Evolutionary conservation across 2,329 filamentous ascomycete species (phyloP).

Genomic region (Zymoseptoria crescenta): DNA sequence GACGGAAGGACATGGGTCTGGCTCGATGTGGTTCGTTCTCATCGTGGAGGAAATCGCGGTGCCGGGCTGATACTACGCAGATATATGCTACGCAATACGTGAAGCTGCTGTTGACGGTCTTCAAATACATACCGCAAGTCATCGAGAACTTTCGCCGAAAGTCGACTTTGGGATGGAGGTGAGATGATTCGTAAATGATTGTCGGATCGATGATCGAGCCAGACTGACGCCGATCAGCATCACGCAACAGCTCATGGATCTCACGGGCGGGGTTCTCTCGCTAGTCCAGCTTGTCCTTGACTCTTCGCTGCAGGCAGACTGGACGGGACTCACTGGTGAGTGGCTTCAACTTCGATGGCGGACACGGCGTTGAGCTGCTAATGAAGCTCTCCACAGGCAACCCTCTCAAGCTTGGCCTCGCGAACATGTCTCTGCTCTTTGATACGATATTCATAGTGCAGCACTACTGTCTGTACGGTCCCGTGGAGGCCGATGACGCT

Average conservation of each 20-base stretch:
- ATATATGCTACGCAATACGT: constrained; percentile 71
- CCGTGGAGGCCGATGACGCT: constrained; percentile 16
- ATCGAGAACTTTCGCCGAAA: constrained; percentile 74
- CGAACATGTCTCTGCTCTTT: constrained; percentile 78
- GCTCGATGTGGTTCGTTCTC: constrained; percentile 52
- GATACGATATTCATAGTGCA: constrained; percentile 80
- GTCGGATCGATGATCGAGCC: constrained; percentile 7
- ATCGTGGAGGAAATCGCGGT: constrained; percentile 30
- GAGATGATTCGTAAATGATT: background rate
- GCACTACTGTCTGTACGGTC: constrained; percentile 72
- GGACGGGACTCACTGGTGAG: constrained; percentile 85
- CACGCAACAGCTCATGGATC: constrained; percentile 71
- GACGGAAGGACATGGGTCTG: constrained; percentile 50
- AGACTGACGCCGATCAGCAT: constrained; percentile 47
- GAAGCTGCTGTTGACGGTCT: constrained; percentile 77
- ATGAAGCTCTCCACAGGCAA: background rate
- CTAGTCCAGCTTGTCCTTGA: constrained; percentile 77
- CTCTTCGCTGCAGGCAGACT: constrained; percentile 74
- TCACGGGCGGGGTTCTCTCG: constrained; percentile 72
- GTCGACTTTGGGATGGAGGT: constrained; percentile 72
- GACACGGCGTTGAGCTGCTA: constrained; percentile 41
- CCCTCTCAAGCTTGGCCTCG: constrained; percentile 24
- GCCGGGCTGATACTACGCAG: constrained; percentile 29
- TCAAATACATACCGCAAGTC: constrained; percentile 90
- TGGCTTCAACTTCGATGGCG: background rate